Evolutionary conservation across 768 basidiomycete genomes (phyloP), one percentile per base, ranked within the genome.

Genomic region (Tulasnella calospora): DNA sequence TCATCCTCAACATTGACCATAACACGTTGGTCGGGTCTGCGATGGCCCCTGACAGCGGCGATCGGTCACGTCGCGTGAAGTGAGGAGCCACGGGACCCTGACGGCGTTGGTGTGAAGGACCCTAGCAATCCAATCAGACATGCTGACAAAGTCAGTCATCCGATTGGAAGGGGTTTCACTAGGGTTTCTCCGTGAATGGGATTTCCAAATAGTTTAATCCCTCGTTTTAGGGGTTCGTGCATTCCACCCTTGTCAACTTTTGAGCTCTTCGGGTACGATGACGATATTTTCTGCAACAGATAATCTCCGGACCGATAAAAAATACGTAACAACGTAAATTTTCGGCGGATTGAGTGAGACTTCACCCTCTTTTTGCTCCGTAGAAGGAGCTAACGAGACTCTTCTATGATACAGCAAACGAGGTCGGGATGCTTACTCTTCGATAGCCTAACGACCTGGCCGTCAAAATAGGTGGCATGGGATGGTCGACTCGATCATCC

Each of bases 401-500:
- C 27, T 67, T 33, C 27, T 17, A 8, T 23, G 47, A 13, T 67
- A 33, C 61, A 67, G 61, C 61, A 33, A 67, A 67, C 61, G 61
- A 67, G 13, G 61, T 67, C 1, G n/a, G n/a, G n/a, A n/a, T n/a
- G n/a, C n/a, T n/a, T n/a, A 5, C 33, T 5, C 30, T 67, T 70
- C n/a, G 35, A n/a, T 73, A 5, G 3, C 33, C 36, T 13, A 30
- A 67, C 77, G 10, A 79, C 61, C 80, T 83, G 13, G 0, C 44
- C 1, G 15, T 15, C 30, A 30, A 67, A n/a, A 67, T 71, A 77
- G 79, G 74, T 74, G 38, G 36, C 77, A 75, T 21, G 13, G 5
- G 27, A 72, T 80, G 19, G 51, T 80, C 33, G 79, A 80, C 47
- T 23, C 67, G n/a, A 69, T 55, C 41, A 35, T 79, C 33, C 75